These are phyloP conservation scores for Curvularia sp. DNA, from an alignment of 2,329 filamentous ascomycete genomes.

Conservation along the genomic window DNA sequence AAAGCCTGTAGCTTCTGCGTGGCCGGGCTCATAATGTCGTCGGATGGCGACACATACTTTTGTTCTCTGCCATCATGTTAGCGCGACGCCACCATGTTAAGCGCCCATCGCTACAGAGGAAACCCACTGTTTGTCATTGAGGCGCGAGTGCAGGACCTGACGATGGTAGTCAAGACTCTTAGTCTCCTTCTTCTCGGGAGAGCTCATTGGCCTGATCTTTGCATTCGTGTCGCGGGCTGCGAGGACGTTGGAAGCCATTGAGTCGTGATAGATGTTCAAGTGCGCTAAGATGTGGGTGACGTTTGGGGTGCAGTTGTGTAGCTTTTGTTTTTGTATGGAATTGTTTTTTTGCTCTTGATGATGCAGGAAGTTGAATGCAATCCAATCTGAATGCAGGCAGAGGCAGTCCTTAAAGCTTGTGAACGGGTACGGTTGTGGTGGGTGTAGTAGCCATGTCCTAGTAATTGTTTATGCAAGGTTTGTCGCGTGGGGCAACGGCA, in stretches of 20 bases:
- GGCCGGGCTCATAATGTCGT: constrained; percentile 87
- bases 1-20: constrained; percentile 81
- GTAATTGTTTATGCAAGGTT: constrained; percentile 16
- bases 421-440: constrained; percentile 11
- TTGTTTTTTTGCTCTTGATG: background rate
- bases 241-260: constrained; percentile 69
- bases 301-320: background rate
- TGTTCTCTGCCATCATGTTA: constrained; percentile 51
- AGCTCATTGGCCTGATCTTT: constrained; percentile 37
- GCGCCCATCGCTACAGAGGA: background rate
- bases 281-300: constrained; percentile 4
- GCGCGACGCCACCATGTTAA: constrained; percentile 1
- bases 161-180: constrained; percentile 74
- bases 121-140: constrained; percentile 70
- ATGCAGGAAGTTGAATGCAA: background rate
- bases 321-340: background rate
- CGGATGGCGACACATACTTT: constrained; percentile 81
- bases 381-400: background rate
- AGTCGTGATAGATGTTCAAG: background rate
- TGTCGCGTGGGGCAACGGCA: constrained; percentile 24
- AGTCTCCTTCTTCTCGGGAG: constrained; percentile 41
- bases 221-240: constrained; percentile 71
- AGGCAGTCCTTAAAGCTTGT: background rate
- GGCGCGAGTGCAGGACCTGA: constrained; percentile 75
- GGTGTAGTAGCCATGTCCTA: constrained; percentile 6